Evolutionary conservation across 192 early-diverging fungal species (phyloP).

Genomic region (Coemansia sp.): DNA sequence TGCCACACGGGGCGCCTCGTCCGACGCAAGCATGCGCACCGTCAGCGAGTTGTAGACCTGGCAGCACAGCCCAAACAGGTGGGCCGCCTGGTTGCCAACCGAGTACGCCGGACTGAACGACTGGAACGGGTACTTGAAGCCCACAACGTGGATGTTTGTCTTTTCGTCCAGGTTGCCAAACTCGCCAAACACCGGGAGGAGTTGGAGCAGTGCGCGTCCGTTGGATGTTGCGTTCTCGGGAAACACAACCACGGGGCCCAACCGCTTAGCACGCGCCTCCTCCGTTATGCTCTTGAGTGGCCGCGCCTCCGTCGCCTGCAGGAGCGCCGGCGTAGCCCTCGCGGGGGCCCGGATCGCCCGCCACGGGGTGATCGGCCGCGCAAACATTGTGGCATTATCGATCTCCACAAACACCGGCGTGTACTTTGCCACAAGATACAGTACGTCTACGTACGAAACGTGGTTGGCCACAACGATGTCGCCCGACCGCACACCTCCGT

Average conservation of each 20-base stretch:
- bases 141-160: constrained; percentile 59
- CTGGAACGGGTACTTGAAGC: constrained; percentile 35
- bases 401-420: constrained; percentile 55
- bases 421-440: constrained; percentile 71
- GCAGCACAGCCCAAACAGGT: constrained; percentile 61
- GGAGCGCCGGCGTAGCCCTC: constrained; percentile 30
- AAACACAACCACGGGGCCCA: constrained; percentile 49
- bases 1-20: constrained; percentile 58
- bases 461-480: constrained; percentile 82
- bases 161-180: constrained; percentile 60
- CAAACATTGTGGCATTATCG: constrained; percentile 41
- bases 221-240: constrained; percentile 75
- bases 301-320: constrained; percentile 32
- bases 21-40: constrained; percentile 59
- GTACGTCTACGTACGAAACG: constrained; percentile 78
- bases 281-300: constrained; percentile 32
- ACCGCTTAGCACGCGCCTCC: constrained; percentile 19
- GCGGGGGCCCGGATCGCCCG: constrained; percentile 32
- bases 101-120: constrained; percentile 42
- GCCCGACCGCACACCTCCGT: constrained; percentile 53
- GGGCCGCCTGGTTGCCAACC: constrained; percentile 59
- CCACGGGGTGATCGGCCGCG: constrained; percentile 30
- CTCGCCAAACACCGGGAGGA: constrained; percentile 70
- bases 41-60: constrained; percentile 56
- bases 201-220: constrained; percentile 79